Evolutionary conservation across 441 rosid genomes (phyloP).

Genomic region (Breynia disticha): DNA sequence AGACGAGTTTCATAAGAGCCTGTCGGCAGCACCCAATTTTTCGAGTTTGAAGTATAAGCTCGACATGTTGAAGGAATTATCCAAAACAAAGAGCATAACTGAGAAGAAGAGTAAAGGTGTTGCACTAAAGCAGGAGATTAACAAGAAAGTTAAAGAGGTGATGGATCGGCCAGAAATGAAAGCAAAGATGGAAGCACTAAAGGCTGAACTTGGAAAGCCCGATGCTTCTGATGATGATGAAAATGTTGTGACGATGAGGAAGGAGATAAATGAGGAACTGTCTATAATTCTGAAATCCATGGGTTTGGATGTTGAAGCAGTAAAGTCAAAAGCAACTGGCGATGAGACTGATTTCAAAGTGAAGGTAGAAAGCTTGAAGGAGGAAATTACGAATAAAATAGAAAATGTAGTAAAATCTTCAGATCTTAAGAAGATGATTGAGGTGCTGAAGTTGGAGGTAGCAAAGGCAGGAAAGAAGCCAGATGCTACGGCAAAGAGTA

Average conservation of each 20-base stretch:
- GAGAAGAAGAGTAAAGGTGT: conserved; percentile 28
- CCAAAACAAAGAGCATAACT: conserved; percentile 42
- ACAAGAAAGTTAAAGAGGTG: conserved; percentile 50
- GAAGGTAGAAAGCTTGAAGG: conserved; percentile 36
- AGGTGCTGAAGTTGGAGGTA: conserved; percentile 50
- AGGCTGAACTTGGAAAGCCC: conserved; percentile 38
- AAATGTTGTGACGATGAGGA: conserved; percentile 33
- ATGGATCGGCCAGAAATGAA: conserved; percentile 42
- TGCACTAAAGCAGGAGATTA: conserved; percentile 40
- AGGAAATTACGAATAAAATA: conserved; percentile 46
- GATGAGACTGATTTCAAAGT: conserved; percentile 26
- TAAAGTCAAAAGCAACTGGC: conserved; percentile 22
- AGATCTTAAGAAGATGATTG: conserved; percentile 50
- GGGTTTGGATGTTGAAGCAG: conserved; percentile 44
- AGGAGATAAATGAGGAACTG: conserved; percentile 48
- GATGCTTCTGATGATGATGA: conserved; percentile 52
- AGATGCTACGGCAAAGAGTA: conserved; percentile 27
- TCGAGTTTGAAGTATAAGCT: conserved; percentile 51
- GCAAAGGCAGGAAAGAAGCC: conserved; percentile 50
- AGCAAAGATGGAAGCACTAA: conserved; percentile 54
- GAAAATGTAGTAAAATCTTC: conserved; percentile 37
- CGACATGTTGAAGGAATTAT: conserved; percentile 58
- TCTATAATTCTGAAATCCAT: conserved; percentile 36
- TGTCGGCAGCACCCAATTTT: conserved; percentile 52
- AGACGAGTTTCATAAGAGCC: conserved; percentile 41